These are phyloP conservation scores for Diplocarpon mali DNA, from an alignment of 2,329 filamentous ascomycete species.

Conservation along the genomic window DNA sequence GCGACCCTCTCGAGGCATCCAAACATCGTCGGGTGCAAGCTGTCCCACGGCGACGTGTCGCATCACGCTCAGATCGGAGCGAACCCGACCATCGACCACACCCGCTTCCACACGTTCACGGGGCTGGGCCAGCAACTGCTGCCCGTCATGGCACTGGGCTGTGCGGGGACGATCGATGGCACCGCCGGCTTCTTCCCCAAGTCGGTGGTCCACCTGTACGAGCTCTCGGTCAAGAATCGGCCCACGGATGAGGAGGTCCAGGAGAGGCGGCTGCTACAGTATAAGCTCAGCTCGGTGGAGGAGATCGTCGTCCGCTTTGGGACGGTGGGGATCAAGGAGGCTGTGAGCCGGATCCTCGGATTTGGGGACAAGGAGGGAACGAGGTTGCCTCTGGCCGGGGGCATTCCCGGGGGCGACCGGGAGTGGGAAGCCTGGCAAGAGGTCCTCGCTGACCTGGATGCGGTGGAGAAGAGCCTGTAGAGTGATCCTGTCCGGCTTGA, in stretches of 20 bases:
- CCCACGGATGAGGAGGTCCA: constrained; percentile 33
- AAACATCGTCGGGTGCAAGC: constrained; percentile 60
- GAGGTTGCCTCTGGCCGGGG: constrained; percentile 45
- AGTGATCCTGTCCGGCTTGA: too few relatives aligned
- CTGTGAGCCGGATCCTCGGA: constrained; percentile 44
- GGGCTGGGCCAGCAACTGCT: constrained; percentile 56
- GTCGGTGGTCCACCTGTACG: constrained; percentile 46
- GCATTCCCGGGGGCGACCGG: constrained; percentile 37
- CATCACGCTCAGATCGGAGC: constrained; percentile 49
- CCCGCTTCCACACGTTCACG: constrained; percentile 49
- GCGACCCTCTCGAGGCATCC: constrained; percentile 45
- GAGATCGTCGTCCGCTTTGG: constrained; percentile 50
- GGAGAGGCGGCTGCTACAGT: constrained; percentile 46
- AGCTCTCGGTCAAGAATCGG: constrained; percentile 31
- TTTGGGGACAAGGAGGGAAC: constrained; percentile 49
- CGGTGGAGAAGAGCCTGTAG: constrained; percentile 23
- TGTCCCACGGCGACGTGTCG: constrained; percentile 58
- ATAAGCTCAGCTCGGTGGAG: constrained; percentile 48
- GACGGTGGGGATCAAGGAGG: constrained; percentile 56
- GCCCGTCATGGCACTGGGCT: constrained; percentile 49
- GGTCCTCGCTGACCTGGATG: constrained; percentile 21
- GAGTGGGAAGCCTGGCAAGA: constrained; percentile 41
- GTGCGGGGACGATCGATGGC: constrained; percentile 55
- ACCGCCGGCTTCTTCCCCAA: constrained; percentile 55
- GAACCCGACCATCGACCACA: constrained; percentile 47